These are phyloP conservation scores for Areca catechu DNA, from an alignment of 176 grass and related monocot genomes.

Conservation along the genomic window DNA sequence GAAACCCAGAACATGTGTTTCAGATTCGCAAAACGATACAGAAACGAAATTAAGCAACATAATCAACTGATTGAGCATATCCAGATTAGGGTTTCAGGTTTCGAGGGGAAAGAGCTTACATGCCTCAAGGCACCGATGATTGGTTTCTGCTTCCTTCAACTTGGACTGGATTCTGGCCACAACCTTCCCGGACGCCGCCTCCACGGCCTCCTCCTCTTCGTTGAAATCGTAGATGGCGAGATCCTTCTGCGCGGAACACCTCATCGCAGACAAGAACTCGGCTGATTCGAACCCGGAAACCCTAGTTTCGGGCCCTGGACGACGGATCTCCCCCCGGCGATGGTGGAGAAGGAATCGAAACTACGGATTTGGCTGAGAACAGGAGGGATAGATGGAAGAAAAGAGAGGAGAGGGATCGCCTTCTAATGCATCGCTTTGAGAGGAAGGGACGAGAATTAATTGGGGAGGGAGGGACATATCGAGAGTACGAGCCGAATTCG, in stretches of 20 bases:
- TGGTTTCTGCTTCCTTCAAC: background rate
- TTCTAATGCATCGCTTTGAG: too few species aligned
- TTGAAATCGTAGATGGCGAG: conserved; percentile 7
- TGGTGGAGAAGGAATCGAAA: too few species aligned
- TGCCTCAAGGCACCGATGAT: background rate
- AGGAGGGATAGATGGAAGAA: too few species aligned
- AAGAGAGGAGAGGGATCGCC: too few species aligned
- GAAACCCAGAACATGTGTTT: too few species aligned
- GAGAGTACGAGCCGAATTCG: too few species aligned
- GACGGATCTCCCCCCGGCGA: background rate
- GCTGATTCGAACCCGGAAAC: background rate
- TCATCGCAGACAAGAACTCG: background rate
- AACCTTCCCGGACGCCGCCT: background rate
- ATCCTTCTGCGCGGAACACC: conserved; percentile 1
- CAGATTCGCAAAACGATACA: too few species aligned
- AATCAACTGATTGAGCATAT: background rate
- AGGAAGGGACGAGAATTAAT: too few species aligned
- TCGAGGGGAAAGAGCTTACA: conserved; percentile 4
- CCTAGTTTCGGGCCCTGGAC: background rate
- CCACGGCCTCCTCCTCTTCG: conserved; percentile 13
- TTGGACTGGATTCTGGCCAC: background rate
- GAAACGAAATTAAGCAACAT: too few species aligned
- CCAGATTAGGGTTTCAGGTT: background rate
- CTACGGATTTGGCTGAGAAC: too few species aligned
- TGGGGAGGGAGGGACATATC: too few species aligned